These are phyloP conservation scores for Epichloe gansuensis DNA, from an alignment of 2,329 filamentous ascomycete species.

Conservation along the genomic window DNA sequence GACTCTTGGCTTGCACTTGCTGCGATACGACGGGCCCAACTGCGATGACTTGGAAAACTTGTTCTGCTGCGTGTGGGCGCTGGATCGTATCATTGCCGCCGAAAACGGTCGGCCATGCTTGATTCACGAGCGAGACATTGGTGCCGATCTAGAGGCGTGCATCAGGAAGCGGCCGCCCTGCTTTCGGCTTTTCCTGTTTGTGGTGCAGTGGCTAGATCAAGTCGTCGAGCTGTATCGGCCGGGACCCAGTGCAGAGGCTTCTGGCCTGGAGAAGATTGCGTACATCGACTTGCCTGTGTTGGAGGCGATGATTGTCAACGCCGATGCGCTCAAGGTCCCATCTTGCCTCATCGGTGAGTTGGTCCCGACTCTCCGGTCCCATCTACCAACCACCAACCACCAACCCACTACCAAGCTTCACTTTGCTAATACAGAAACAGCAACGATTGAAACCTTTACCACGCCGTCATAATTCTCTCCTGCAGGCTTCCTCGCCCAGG, in stretches of 20 bases:
- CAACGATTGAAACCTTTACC: conserved; percentile 50
- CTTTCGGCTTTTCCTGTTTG: conserved; percentile 44
- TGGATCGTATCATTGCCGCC: conserved; percentile 47
- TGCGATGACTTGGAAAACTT: conserved; percentile 34
- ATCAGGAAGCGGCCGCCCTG: conserved; percentile 38
- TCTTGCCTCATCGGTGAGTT: conserved; percentile 36
- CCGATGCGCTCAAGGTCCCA: conserved; percentile 36
- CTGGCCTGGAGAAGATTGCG: conserved; percentile 29
- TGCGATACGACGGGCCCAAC: conserved; percentile 26
- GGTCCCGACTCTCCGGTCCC: background rate
- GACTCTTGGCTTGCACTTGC: conserved; percentile 42
- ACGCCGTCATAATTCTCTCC: conserved; percentile 50
- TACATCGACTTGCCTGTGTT: conserved; percentile 44
- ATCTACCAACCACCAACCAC: no score
- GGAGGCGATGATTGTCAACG: conserved; percentile 44
- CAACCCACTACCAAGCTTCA: no score
- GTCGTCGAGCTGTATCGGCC: conserved; percentile 51
- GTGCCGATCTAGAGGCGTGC: conserved; percentile 38
- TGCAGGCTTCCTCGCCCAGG: conserved; percentile 39
- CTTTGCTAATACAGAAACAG: conserved; percentile 18
- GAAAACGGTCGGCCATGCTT: conserved; percentile 48
- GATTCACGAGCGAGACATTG: conserved; percentile 49
- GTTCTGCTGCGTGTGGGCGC: conserved; percentile 48
- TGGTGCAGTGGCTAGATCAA: conserved; percentile 43
- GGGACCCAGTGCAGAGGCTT: conserved; percentile 27